These are phyloP conservation scores for Cystobasidium ongulense DNA, from an alignment of 768 basidiomycete genomes.

Conservation along the genomic window DNA sequence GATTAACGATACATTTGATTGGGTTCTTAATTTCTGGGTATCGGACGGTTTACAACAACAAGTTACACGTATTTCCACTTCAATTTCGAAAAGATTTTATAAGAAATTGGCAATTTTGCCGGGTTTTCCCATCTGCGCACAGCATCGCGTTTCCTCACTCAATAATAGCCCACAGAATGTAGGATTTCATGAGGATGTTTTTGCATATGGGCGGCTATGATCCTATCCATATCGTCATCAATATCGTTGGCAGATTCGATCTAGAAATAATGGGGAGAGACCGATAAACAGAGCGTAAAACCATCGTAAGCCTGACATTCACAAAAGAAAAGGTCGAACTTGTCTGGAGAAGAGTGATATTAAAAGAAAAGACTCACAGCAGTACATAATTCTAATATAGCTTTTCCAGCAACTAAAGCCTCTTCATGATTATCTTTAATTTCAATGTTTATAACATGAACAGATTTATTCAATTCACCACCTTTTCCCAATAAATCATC, in stretches of 20 bases:
- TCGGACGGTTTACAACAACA: too few relatives aligned
- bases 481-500: constrained; percentile 83
- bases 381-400: constrained; percentile 80
- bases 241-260: constrained; percentile 77
- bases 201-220: constrained; percentile 75
- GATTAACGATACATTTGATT: too few relatives aligned
- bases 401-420: constrained; percentile 87
- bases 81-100: too few relatives aligned
- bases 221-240: constrained; percentile 80
- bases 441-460: constrained; percentile 94
- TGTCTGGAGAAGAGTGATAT: too few relatives aligned
- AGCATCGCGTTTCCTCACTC: constrained; percentile 37
- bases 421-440: constrained; percentile 99
- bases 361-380: constrained; percentile 58
- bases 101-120: too few relatives aligned
- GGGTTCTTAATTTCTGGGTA: too few relatives aligned
- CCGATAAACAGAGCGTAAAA: too few relatives aligned
- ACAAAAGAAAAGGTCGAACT: too few relatives aligned
- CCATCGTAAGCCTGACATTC: too few relatives aligned
- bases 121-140: not conserved
- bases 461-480: constrained; percentile 84
- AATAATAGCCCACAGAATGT: constrained; percentile 88
- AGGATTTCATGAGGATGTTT: constrained; percentile 84
- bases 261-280: constrained; percentile 49
- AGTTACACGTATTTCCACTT: too few relatives aligned